Evolutionary conservation across 192 early-diverging fungal genomes (phyloP).

Genomic region (Mortierella hygrophila): DNA sequence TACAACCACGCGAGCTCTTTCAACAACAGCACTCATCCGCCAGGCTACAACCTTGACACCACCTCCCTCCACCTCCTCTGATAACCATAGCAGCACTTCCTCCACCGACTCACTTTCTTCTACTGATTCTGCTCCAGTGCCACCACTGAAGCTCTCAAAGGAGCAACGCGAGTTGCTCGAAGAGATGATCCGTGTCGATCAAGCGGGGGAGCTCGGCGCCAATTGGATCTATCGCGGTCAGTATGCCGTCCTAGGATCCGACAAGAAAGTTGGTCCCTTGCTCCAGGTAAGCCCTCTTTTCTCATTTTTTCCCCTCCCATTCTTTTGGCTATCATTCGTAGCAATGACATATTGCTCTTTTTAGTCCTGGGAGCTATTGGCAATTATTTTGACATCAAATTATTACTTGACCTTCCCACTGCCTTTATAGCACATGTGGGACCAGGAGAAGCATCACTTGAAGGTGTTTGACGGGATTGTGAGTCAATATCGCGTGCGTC

Average conservation of each 20-base stretch:
- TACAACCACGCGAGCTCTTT: background rate
- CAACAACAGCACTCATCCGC: background rate
- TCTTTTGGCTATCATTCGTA: slow-evolving; percentile 10
- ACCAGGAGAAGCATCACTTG: slow-evolving; percentile 93
- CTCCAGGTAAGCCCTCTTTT: slow-evolving; percentile 64
- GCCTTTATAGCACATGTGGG: slow-evolving; percentile 88
- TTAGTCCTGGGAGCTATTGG: too few relatives aligned
- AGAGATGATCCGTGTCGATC: slow-evolving; percentile 94
- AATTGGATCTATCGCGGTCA: slow-evolving; percentile 98
- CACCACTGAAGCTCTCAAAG: slow-evolving; percentile 55
- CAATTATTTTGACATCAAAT: slow-evolving; percentile 14
- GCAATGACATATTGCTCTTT: too few relatives aligned
- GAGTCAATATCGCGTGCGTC: slow-evolving; percentile 83
- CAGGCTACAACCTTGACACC: slow-evolving; percentile 2
- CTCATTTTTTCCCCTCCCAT: background rate
- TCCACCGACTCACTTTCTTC: slow-evolving; percentile 5
- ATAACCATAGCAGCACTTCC: background rate
- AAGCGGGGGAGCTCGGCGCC: slow-evolving; percentile 96
- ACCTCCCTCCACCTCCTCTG: too few relatives aligned
- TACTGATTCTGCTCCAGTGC: slow-evolving; percentile 6
- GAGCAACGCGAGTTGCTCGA: slow-evolving; percentile 72
- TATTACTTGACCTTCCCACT: background rate
- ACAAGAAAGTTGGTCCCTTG: slow-evolving; percentile 75
- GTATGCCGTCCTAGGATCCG: slow-evolving; percentile 78
- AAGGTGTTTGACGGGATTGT: slow-evolving; percentile 83